Evolutionary conservation across 2,329 filamentous ascomycete species (phyloP).

Genomic region (Talaromyces verruculosus): DNA sequence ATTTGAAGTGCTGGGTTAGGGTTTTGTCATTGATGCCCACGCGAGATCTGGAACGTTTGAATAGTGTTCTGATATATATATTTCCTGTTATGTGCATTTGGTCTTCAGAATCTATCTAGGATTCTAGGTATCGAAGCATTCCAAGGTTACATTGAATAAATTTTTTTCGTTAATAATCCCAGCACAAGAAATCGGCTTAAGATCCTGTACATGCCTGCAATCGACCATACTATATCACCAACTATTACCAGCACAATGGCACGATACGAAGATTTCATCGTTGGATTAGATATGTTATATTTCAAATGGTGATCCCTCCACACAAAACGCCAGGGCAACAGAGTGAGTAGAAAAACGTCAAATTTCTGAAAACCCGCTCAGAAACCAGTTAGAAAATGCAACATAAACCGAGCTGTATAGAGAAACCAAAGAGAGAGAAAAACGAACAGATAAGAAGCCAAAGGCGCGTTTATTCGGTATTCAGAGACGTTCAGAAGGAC

Average conservation of each 20-base stretch:
- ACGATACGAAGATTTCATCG: not conserved
- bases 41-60: too few species aligned
- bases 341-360: not conserved
- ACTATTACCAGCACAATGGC: not conserved
- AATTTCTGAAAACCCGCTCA: conserved; percentile 10
- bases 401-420: not conserved
- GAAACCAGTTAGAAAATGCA: not conserved
- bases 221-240: not conserved
- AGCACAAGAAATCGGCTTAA: not conserved
- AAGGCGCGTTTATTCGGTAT: not conserved
- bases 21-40: too few species aligned
- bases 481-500: not conserved
- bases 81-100: too few species aligned
- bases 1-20: too few species aligned
- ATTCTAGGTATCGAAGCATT: too few species aligned
- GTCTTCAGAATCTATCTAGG: too few species aligned
- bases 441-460: not conserved
- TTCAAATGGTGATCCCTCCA: not conserved
- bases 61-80: too few species aligned
- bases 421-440: not conserved
- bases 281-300: conserved; percentile 1
- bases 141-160: too few species aligned
- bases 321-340: conserved; percentile 10
- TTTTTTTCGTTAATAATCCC: not conserved
- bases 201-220: not conserved